Conservation (phyloP, 106 monocot species). For the Dendrobium nobile region DNA sequence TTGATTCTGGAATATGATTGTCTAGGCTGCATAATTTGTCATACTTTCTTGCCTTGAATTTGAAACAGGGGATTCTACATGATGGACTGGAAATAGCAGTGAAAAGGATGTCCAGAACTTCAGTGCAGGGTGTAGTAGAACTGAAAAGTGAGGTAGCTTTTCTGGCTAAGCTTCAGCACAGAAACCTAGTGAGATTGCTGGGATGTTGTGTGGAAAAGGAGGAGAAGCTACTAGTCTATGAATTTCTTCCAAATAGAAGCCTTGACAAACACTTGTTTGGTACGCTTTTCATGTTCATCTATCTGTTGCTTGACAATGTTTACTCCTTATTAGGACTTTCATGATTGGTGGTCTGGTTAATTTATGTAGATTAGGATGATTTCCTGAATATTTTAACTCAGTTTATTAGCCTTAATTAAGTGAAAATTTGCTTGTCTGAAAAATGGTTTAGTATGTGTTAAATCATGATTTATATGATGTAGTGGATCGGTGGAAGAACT, state of each 20-base stretch:
- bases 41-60: neutral
- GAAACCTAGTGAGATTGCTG: constrained; percentile 12
- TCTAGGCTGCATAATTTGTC: neutral
- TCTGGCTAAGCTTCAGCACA: constrained; percentile 13
- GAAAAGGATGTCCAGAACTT: constrained; percentile 11
- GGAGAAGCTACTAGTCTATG: constrained; percentile 9
- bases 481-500: too few species aligned
- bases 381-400: neutral
- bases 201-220: constrained; percentile 1
- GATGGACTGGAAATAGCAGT: constrained; percentile 14
- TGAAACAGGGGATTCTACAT: neutral
- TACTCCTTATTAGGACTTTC: neutral
- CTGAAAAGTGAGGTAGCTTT: constrained; percentile 15
- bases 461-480: too few species aligned
- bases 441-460: too few species aligned
- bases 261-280: constrained; percentile 9
- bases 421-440: too few species aligned
- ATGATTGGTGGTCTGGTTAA: neutral
- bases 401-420: neutral
- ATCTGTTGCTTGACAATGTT: neutral
- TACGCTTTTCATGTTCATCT: neutral
- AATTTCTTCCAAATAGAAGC: constrained; percentile 6
- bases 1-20: neutral
- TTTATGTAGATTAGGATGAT: neutral
- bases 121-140: constrained; percentile 7